phyloP scores from a whole-genome alignment of 768 basidiomycete species.

The Tulasnella calospora region DNA sequence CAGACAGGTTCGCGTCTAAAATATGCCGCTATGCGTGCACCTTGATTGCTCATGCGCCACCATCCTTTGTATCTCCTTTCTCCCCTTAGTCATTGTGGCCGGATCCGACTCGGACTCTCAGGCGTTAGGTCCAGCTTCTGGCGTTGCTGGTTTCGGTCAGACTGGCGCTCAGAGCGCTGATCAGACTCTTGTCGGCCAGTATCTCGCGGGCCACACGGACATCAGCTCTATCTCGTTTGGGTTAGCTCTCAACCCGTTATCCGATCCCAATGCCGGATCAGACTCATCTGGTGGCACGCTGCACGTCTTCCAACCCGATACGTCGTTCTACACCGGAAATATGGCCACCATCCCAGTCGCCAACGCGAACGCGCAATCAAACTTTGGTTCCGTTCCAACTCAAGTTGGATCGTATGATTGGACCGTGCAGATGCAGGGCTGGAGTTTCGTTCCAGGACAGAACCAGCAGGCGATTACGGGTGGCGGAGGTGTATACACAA shows the following conservation, averaged over 20 bases:
- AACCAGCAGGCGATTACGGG: conserved; percentile 1
- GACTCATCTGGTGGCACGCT: conserved; percentile 15
- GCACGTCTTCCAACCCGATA: conserved; percentile 16
- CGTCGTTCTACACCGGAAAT: conserved; percentile 3
- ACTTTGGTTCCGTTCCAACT: neutral
- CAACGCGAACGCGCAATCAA: neutral
- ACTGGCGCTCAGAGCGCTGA: neutral
- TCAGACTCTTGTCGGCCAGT: conserved; percentile 5
- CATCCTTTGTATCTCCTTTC: neutral
- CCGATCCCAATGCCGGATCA: neutral
- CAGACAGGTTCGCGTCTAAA: conserved; percentile 6
- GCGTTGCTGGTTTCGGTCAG: conserved; percentile 15
- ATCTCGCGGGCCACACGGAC: conserved; percentile 1
- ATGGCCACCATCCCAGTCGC: neutral
- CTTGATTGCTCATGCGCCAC: neutral
- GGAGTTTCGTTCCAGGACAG: conserved; percentile 5
- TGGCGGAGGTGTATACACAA: conserved; percentile 10
- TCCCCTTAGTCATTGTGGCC: conserved; percentile 2
- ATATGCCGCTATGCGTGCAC: neutral
- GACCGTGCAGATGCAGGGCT: conserved; percentile 21
- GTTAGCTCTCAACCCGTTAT: conserved; percentile 11
- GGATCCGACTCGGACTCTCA: neutral
- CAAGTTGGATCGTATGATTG: conserved; percentile 19
- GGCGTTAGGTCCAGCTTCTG: neutral
- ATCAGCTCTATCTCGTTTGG: neutral